Evolutionary conservation across 176 grass and related monocot genomes (phyloP), one percentile per base, ranked within the genome.

Genomic region (Carex kokanica): DNA sequence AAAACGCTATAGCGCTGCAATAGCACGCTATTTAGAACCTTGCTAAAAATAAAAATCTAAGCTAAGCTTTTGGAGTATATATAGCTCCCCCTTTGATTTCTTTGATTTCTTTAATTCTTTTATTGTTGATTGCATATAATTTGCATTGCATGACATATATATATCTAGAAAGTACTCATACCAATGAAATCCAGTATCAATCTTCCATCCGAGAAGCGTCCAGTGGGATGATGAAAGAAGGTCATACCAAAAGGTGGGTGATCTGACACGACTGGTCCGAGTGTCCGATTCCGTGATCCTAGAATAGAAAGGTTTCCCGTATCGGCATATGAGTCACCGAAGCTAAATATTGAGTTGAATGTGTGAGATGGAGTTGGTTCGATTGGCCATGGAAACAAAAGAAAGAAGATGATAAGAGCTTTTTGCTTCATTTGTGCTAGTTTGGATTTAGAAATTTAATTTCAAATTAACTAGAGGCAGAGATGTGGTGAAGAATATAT

Each of bases 271-370:
- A 60, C 25, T 57, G 75, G 27, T n/a, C 75, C 47, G 36, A 15
- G 40, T 58, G 38, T 51, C 24, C 36, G 5, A 71, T 66, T 69
- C 0, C 14, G 10, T 24, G 66, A 29, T 31, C 59, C 23, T n/a
- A 54, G 3, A 23, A 70, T 54, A 54, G 32, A 18, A 32, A 34
- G 45, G 81, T 84, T 84, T 16, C 64, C 81, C 7, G 81, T 84
- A 41, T 69, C 66, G 7, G 29, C 17, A 69, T 69, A 41, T 59
- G 82, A 93, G 81, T 97, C 91, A 1, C 94, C 94, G 59, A 97
- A 91, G 89, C 88, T 97, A 83, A 81, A 97, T 32, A 91, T 88
- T n/a, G 91, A 85, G 25, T 90, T 88, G 78, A 91, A 97, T 81
- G 72, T 64, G 67, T 85, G 91, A 53, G 91, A 84, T 24, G 24